Conservation (phyloP, 2,329 filamentous ascomycete species). For the Aspergillus clavatus region DNA sequence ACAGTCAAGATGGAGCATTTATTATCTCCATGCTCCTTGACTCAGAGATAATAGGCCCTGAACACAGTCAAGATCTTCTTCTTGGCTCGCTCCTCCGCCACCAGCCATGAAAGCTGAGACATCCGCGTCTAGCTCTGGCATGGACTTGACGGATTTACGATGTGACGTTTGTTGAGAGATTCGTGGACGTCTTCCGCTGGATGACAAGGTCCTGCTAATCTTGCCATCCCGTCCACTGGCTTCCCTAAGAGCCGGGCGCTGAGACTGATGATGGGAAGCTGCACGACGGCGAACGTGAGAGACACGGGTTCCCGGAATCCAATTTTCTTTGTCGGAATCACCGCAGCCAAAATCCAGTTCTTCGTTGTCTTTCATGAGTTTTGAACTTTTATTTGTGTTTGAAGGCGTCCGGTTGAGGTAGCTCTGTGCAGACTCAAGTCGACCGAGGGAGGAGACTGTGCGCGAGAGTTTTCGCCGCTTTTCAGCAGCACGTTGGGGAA, state of each 20-base stretch:
- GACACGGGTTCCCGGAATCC: constrained; percentile 51
- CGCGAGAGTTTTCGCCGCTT: constrained; percentile 63
- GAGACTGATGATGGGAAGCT: constrained; percentile 22
- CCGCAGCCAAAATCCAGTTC: constrained; percentile 49
- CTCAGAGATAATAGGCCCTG: constrained; percentile 84
- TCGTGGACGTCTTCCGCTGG: constrained; percentile 27
- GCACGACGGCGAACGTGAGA: constrained; percentile 37
- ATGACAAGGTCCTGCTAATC: constrained; percentile 18
- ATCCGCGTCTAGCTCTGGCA: constrained; percentile 53
- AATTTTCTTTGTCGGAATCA: constrained; percentile 96
- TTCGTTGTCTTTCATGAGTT: constrained; percentile 30
- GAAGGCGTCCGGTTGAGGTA: constrained; percentile 32
- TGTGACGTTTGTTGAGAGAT: constrained; percentile 17
- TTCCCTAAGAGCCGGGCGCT: constrained; percentile 45
- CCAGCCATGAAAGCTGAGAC: constrained; percentile 70
- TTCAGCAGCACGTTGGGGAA: constrained; percentile 37
- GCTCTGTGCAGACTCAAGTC: constrained; percentile 49
- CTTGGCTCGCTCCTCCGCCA: constrained; percentile 56
- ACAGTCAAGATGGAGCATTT: not conserved
- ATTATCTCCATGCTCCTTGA: constrained; percentile 78
- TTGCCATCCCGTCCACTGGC: constrained; percentile 24
- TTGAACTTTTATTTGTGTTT: constrained; percentile 24
- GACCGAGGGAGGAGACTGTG: constrained; percentile 58
- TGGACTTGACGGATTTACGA: constrained; percentile 30
- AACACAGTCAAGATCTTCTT: constrained; percentile 79